Conservation (phyloP, 176 grass and related monocot species). For the Puccinellia tenuiflora region DNA sequence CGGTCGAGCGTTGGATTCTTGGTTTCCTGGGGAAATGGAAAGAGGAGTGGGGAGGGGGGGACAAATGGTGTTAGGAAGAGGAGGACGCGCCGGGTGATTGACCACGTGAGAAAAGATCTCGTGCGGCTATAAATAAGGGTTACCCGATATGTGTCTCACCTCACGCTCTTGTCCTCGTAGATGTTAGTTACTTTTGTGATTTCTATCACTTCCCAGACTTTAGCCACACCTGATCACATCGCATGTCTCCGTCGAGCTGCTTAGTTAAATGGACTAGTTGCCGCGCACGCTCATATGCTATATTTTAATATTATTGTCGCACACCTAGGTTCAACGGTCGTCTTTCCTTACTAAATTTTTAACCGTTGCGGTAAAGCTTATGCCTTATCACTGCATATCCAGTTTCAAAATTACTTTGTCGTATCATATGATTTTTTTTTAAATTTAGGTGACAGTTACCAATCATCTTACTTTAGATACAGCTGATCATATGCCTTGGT, state of each 20-base stretch:
- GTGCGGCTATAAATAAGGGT: not conserved
- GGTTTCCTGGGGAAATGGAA: not conserved
- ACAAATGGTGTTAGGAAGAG: not conserved
- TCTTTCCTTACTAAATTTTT: too few relatives aligned
- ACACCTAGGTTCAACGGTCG: too few relatives aligned
- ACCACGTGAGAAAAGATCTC: not conserved
- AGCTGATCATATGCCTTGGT: too few relatives aligned
- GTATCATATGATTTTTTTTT: too few relatives aligned
- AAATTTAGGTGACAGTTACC: too few relatives aligned
- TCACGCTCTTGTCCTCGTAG: not conserved
- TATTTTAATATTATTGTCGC: too few relatives aligned
- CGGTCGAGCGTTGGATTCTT: constrained; percentile 6
- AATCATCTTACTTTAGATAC: too few relatives aligned
- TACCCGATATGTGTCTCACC: not conserved
- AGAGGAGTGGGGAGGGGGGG: not conserved
- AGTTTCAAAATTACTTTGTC: too few relatives aligned
- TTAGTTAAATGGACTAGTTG: too few relatives aligned
- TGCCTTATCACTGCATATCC: too few relatives aligned
- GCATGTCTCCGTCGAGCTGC: not conserved
- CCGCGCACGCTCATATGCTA: too few relatives aligned
- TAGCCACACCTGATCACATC: not conserved
- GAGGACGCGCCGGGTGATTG: not conserved
- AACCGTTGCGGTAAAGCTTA: too few relatives aligned
- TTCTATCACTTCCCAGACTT: not conserved
- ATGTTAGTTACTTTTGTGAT: not conserved